Evolutionary conservation across 345 rosid genomes (phyloP).

Genomic region (Acer negundo): DNA sequence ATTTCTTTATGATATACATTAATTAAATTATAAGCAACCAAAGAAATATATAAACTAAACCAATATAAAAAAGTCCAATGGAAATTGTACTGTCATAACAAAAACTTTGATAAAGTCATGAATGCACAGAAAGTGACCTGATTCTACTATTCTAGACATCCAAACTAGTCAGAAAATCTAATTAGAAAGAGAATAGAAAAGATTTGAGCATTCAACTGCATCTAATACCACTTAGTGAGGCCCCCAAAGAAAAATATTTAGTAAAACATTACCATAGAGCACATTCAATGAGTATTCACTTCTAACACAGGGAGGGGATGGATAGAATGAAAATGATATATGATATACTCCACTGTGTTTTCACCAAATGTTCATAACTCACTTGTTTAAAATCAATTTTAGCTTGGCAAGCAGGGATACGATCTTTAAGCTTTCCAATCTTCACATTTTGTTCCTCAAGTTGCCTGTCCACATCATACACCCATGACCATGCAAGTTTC

Average conservation of each 20-base stretch:
- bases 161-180: neutral
- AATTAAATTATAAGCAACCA: neutral
- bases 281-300: neutral
- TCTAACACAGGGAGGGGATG: neutral
- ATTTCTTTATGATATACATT: too few relatives aligned
- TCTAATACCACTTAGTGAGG: neutral
- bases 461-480: constrained; percentile 76
- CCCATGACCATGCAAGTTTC: constrained; percentile 98
- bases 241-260: neutral
- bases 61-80: neutral
- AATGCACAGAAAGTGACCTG: neutral
- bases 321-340: neutral
- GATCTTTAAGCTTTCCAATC: constrained; percentile 70
- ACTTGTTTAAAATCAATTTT: constrained; percentile 75
- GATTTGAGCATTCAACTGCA: neutral
- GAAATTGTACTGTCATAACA: neutral
- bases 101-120: neutral
- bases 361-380: constrained; percentile 39
- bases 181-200: neutral
- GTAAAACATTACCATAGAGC: neutral
- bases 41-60: neutral
- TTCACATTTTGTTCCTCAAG: constrained; percentile 53
- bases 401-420: constrained; percentile 89
- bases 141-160: neutral
- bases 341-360: neutral